phyloP scores from a whole-genome alignment of 2,329 filamentous ascomycete species.

The Arthrobotrys pseudoclavata region DNA sequence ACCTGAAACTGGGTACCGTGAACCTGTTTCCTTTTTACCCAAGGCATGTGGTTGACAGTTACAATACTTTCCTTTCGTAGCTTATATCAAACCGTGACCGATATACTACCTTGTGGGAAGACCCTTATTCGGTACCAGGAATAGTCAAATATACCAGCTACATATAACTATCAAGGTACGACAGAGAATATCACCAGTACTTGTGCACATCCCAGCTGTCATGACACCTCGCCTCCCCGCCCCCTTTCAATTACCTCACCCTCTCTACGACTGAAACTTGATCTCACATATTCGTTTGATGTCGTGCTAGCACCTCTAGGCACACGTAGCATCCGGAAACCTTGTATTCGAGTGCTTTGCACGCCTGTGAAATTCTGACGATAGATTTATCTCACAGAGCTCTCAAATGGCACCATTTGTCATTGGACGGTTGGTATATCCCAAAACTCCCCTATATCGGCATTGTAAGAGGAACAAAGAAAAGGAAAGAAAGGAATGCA shows the following conservation, averaged over 20 bases:
- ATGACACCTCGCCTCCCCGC: slow-evolving; percentile 26
- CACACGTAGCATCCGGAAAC: slow-evolving; percentile 60
- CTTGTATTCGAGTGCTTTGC: slow-evolving; percentile 60
- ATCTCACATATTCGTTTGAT: slow-evolving; percentile 60
- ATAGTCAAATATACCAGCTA: slow-evolving; percentile 17
- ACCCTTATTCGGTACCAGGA: not conserved
- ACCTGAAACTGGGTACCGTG: slow-evolving; percentile 18
- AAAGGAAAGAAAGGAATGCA: slow-evolving; percentile 24
- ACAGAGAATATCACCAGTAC: slow-evolving; percentile 12
- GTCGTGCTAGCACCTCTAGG: slow-evolving; percentile 48
- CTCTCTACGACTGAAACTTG: slow-evolving; percentile 21
- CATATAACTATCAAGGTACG: slow-evolving; percentile 3
- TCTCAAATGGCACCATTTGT: slow-evolving; percentile 14
- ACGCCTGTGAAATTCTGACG: slow-evolving; percentile 9
- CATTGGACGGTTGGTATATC: slow-evolving; percentile 24
- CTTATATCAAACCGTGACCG: slow-evolving; percentile 3
- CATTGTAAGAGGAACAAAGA: slow-evolving; percentile 8
- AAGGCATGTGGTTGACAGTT: slow-evolving; percentile 15
- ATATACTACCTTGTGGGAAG: slow-evolving; percentile 2
- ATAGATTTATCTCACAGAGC: slow-evolving; percentile 17
- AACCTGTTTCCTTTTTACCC: slow-evolving; percentile 12
- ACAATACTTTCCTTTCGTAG: slow-evolving; percentile 5
- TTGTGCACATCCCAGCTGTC: slow-evolving; percentile 46
- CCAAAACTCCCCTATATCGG: not conserved
- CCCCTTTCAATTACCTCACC: slow-evolving; percentile 12